Evolutionary conservation across 805 yeast species (phyloP).

Genomic region (Saccharomycopsis sp.): DNA sequence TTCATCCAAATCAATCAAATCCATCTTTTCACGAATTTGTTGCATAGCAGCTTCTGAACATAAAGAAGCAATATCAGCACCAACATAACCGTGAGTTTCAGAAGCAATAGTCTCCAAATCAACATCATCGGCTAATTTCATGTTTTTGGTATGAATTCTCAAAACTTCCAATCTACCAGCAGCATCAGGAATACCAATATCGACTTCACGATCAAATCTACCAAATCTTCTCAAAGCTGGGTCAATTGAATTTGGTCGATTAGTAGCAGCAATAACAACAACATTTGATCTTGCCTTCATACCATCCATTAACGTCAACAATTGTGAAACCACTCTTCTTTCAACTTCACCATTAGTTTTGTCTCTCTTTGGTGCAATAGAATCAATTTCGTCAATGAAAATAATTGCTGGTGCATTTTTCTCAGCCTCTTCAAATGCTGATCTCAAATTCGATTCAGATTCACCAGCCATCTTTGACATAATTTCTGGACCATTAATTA

Average conservation of each 20-base stretch:
- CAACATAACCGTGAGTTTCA: slow-evolving; percentile 99
- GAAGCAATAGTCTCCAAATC: slow-evolving; percentile 93
- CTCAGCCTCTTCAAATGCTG: slow-evolving; percentile 99
- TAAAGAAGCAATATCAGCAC: slow-evolving; percentile 96
- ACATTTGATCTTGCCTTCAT: slow-evolving; percentile 99
- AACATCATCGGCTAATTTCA: slow-evolving; percentile 93
- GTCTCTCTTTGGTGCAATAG: slow-evolving; percentile 99
- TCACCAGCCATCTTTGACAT: slow-evolving; percentile 99
- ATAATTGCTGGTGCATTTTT: slow-evolving; percentile 97
- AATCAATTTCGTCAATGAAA: slow-evolving; percentile 97
- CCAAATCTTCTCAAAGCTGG: slow-evolving; percentile 86
- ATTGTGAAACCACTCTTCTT: slow-evolving; percentile 97
- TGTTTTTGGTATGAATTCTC: slow-evolving; percentile 96
- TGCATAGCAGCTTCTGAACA: slow-evolving; percentile 99
- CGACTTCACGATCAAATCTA: slow-evolving; percentile 84
- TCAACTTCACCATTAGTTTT: slow-evolving; percentile 99
- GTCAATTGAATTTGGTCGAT: slow-evolving; percentile 68
- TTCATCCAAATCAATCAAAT: slow-evolving; percentile 89
- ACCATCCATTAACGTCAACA: slow-evolving; percentile 98
- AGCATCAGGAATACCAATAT: slow-evolving; percentile 95
- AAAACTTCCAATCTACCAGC: slow-evolving; percentile 95
- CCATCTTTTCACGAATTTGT: slow-evolving; percentile 99
- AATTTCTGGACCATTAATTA: slow-evolving; percentile 98
- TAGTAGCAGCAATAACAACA: slow-evolving; percentile 97
- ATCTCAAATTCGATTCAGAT: slow-evolving; percentile 92